Conservation (phyloP, 331 rosid genomes). For the Rhamnella rubrinervis region DNA sequence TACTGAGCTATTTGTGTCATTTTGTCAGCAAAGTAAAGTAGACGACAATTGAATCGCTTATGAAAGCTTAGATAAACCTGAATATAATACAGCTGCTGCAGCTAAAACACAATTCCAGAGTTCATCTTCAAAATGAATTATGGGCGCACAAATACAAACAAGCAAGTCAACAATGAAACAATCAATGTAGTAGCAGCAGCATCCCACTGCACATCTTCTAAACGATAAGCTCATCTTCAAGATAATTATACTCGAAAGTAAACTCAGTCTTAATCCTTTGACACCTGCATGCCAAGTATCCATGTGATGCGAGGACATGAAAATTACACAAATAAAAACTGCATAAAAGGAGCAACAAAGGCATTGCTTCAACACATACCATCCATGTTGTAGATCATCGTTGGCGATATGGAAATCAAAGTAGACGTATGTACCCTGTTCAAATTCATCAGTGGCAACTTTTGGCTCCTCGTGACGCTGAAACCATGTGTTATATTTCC, state of each 20-base stretch:
- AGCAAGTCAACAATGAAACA: constrained; percentile 25
- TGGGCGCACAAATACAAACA: not conserved
- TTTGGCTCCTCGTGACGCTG: constrained; percentile 97
- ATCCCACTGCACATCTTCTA: constrained; percentile 36
- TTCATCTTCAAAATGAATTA: not conserved
- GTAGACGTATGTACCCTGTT: constrained; percentile 93
- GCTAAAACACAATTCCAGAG: not conserved
- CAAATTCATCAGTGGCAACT: constrained; percentile 96
- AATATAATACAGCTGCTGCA: not conserved
- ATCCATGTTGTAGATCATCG: constrained; percentile 89
- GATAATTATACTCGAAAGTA: constrained; percentile 87
- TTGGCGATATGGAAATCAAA: constrained; percentile 88
- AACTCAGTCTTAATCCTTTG: constrained; percentile 92
- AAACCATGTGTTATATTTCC: constrained; percentile 93
- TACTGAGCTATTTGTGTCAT: too few relatives aligned
- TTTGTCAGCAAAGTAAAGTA: too few relatives aligned
- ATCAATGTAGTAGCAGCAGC: constrained; percentile 6
- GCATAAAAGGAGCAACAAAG: too few relatives aligned
- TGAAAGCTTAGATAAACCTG: too few relatives aligned
- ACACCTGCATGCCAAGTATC: constrained; percentile 60
- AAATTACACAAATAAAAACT: constrained; percentile 16
- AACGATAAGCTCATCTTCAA: constrained; percentile 86
- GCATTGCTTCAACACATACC: constrained; percentile 45
- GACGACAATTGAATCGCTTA: not conserved
- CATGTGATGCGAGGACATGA: constrained; percentile 11